Conservation (phyloP, 192 early-diverging fungal species). For the Coemansia biformis region DNA sequence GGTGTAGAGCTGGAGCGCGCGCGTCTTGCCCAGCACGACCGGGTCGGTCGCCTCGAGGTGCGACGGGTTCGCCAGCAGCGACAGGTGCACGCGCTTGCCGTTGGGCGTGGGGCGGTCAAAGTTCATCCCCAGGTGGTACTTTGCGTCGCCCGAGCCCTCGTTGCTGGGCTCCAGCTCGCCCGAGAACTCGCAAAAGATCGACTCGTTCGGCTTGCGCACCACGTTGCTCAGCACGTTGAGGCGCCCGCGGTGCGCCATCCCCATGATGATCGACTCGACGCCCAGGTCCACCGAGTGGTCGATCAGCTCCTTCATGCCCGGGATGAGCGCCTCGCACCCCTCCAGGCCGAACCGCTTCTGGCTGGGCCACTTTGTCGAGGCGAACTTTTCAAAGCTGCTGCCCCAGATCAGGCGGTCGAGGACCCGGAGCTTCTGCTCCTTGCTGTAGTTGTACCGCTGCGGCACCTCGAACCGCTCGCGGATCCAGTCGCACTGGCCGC, state of each 20-base stretch:
- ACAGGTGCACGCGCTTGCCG: slow-evolving; percentile 95
- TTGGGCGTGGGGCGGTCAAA: slow-evolving; percentile 93
- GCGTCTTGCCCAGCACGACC: slow-evolving; percentile 97
- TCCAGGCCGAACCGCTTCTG: slow-evolving; percentile 98
- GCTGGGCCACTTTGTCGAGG: slow-evolving; percentile 92
- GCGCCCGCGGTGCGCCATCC: slow-evolving; percentile 99
- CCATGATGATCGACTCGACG: slow-evolving; percentile 92
- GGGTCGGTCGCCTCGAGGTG: slow-evolving; percentile 98
- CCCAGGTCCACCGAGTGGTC: slow-evolving; percentile 93
- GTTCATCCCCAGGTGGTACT: slow-evolving; percentile 93
- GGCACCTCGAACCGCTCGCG: slow-evolving; percentile 87
- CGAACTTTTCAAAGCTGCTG: slow-evolving; percentile 93
- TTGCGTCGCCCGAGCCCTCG: slow-evolving; percentile 96
- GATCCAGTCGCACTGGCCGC: slow-evolving; percentile 96
- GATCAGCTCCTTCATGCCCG: slow-evolving; percentile 97
- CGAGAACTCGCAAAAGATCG: slow-evolving; percentile 97
- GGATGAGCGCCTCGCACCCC: slow-evolving; percentile 95
- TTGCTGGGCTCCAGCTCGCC: slow-evolving; percentile 77
- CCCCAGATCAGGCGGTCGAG: slow-evolving; percentile 97
- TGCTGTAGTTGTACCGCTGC: slow-evolving; percentile 79
- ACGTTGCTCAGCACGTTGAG: slow-evolving; percentile 98
- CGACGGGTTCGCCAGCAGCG: slow-evolving; percentile 96
- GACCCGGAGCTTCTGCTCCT: slow-evolving; percentile 85
- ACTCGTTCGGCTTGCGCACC: slow-evolving; percentile 97
- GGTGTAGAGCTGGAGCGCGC: slow-evolving; percentile 91